Evolutionary conservation across 805 yeast species (phyloP).

Genomic region (Starmerella roubikii): DNA sequence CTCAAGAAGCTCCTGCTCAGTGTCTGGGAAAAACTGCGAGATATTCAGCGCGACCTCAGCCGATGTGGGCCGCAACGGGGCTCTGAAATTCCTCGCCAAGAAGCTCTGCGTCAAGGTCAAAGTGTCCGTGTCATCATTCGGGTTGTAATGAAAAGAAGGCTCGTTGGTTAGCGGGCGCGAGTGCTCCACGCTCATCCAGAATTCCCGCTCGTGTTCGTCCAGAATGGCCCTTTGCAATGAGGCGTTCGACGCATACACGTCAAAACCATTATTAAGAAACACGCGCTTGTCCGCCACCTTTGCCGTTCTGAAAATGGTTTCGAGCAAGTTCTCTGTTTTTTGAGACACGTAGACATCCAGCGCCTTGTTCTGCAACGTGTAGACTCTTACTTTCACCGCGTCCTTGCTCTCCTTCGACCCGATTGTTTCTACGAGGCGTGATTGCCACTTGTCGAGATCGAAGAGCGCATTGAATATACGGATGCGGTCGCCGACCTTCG

Average conservation of each 20-base stretch:
- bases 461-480: constrained; percentile 48
- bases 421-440: neutral
- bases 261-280: constrained; percentile 21
- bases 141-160: no score
- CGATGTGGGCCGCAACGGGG: constrained; percentile 59
- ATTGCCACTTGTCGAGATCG: constrained; percentile 21
- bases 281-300: constrained; percentile 1
- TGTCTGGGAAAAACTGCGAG: constrained; percentile 82
- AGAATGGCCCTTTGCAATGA: constrained; percentile 6
- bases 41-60: constrained; percentile 80
- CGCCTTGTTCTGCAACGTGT: constrained; percentile 1
- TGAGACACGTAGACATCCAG: constrained; percentile 2
- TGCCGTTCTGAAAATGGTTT: constrained; percentile 2
- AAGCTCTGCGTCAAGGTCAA: neutral
- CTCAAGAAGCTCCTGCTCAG: constrained; percentile 55
- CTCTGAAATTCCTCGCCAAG: no score
- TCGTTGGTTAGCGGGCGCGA: neutral
- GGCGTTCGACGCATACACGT: constrained; percentile 1
- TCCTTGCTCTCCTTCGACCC: neutral
- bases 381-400: constrained; percentile 1
- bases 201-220: constrained; percentile 3
- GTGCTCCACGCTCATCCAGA: constrained; percentile 7
- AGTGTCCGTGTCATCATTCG: neutral
- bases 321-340: neutral
- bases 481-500: constrained; percentile 73